Evolutionary conservation across 2,329 filamentous ascomycete genomes (phyloP).

Genomic region (Zymoseptoria pseudotritici): DNA sequence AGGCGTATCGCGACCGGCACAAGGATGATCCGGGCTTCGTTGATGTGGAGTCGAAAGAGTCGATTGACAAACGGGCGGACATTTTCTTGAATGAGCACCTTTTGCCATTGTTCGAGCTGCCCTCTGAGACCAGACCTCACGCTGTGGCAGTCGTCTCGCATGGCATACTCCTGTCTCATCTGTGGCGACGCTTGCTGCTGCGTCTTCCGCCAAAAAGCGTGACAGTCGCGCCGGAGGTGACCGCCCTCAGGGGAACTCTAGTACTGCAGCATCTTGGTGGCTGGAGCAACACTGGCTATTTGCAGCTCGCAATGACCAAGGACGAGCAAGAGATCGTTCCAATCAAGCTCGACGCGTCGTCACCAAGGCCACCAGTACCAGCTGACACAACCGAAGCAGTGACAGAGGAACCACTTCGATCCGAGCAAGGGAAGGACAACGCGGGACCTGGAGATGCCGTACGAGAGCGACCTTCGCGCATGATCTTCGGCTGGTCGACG

Average conservation of each 20-base stretch:
- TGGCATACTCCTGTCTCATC: conserved; percentile 66
- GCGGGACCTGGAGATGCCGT: background rate
- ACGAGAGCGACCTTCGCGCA: background rate
- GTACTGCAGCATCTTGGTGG: conserved; percentile 48
- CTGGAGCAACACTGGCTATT: conserved; percentile 61
- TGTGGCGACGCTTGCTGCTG: conserved; percentile 57
- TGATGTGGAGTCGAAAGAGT: conserved; percentile 60
- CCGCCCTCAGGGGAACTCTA: conserved; percentile 29
- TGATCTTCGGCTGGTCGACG: conserved; percentile 37
- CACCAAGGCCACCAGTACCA: background rate
- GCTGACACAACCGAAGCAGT: background rate
- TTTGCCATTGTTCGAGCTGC: conserved; percentile 45
- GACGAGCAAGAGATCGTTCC: background rate
- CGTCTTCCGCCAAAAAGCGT: conserved; percentile 46
- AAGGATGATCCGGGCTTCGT: conserved; percentile 39
- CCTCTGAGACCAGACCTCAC: conserved; percentile 1
- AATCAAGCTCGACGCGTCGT: background rate
- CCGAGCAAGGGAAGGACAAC: background rate
- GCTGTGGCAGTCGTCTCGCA: conserved; percentile 68
- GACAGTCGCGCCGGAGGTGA: conserved; percentile 37
- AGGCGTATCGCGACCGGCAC: conserved; percentile 34
- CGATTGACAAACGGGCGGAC: conserved; percentile 58
- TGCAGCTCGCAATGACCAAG: conserved; percentile 33
- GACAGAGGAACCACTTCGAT: background rate
- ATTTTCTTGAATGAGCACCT: conserved; percentile 61